Base-by-base conservation (phyloP, 768 basidiomycete species). In the Boletus subparvulus region DNA sequence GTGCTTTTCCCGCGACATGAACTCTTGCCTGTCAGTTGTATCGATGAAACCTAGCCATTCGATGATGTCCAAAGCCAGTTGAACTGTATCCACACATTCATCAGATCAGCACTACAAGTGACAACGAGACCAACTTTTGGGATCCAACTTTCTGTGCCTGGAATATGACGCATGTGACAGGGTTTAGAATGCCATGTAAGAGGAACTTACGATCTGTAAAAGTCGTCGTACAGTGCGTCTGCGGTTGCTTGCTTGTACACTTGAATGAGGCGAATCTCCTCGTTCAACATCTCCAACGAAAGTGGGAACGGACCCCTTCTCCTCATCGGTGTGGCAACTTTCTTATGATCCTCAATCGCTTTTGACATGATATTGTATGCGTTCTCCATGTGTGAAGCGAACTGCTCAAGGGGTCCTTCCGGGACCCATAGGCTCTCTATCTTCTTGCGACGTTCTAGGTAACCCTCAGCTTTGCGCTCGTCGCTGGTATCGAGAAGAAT, bases 11-110 rank as follows among this genome's bases (percentile, higher is more conserved):
- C 68, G 56, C 33, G 61, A 62, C 65, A 69, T 58, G 41, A 61
- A 67, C 42, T 61, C 63, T 50, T 69, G 61, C 32, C 58, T 63
- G 19, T 69, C 67, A 12, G 66, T 56, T 13, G 60, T 59, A 28
- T 69, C 65, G 44, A 69, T 58, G 47, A 60, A 67, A 32, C 58
- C 57, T 26, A 69, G 40, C 67, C 67, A 69, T 21, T 61, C 52
- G 8, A 70, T 44, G 12, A 63, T 59, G 30, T 62, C 42, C 45
- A 62, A n/a, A 12, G 62, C 65, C 4, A 67, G 50, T 47, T 69
- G 65, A 54, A 64, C 66, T 68, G 41, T n/a, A 42, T 16, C 19
- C 52, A 52, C 17, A 42, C 9, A 16, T 43, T 24, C 36, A 8
- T 61, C 9, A 66, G 49, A 43, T 30, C n/a, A 47, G 21, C 21